Base-by-base conservation (phyloP, 2,329 filamentous ascomycete species). In the Fusarium odoratissimum region DNA sequence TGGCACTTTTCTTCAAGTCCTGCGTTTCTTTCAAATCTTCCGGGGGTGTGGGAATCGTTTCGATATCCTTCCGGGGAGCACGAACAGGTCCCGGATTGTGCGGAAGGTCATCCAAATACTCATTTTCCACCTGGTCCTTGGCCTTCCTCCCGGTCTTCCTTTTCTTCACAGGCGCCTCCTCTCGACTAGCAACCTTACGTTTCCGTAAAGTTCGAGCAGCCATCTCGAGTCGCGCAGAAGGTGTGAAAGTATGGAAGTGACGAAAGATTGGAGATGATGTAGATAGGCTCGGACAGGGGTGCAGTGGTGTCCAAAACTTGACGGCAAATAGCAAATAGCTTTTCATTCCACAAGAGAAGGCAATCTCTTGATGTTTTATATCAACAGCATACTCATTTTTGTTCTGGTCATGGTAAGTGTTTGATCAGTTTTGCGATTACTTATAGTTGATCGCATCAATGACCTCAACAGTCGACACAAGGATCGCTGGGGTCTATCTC, bases 401-500 rank as follows among this genome's bases (percentile, higher is more conserved):
- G 8, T 23, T 48, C 56, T 33, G 37, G 23, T 40, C 16, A 11
- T 23, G 31, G 23, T 49, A 48, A 28, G 35, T 38, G 41, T 64
- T 40, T 46, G 38, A 19, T 55, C 23, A 28, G 31, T 40, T 44
- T 51, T 46, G 31, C 13, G 14, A 52, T 40, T 58, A n/a, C 31
- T 54, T 54, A 67, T 60, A 41, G 41, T 41, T 62, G 41, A 54
- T 64, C 42, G 19, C 28, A 37, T 74, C 72, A 69, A 74, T 74
- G 72, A 74, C 72, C 72, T 69, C 71, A 72, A 69, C 54, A 74
- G 60, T 74, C 55, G 45, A 59, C 49, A 37, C 68, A 55, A 60
- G 42, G 71, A 74, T 74, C 71, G 71, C 71, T 59, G 46, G 46
- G 54, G 35, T 23, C 49, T 40, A 31, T 31, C 61, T 59, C 65